Evolutionary conservation across 1,284 basidiomycete genomes (phyloP).

Genomic region (Salmacisia buchloeana): DNA sequence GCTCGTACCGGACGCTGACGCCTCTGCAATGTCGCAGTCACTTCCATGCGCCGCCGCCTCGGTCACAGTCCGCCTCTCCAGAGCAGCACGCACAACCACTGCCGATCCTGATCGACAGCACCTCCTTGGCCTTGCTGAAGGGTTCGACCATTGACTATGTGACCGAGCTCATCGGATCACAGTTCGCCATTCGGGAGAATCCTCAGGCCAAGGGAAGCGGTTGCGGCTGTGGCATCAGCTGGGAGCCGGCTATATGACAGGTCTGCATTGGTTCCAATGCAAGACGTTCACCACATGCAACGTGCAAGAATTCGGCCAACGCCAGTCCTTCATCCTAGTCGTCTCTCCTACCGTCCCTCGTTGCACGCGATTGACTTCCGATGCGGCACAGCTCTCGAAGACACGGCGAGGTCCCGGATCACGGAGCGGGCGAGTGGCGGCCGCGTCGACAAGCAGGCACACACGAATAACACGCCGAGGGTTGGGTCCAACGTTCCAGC

Average conservation of each 20-base stretch:
- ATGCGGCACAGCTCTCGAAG: no score
- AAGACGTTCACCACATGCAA: no score
- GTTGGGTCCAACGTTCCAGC: no score
- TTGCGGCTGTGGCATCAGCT: conserved; percentile 85
- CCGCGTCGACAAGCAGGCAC: no score
- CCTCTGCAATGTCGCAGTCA: conserved; percentile 65
- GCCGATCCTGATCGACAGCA: conserved; percentile 66
- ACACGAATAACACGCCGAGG: no score
- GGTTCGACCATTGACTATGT: conserved; percentile 80
- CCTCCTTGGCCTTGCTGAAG: conserved; percentile 71
- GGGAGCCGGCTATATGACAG: conserved; percentile 62
- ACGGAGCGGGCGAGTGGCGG: no score
- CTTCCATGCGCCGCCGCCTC: conserved; percentile 64
- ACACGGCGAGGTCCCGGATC: no score
- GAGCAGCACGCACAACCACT: neutral
- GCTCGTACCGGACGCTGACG: conserved; percentile 47
- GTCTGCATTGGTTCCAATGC: no score
- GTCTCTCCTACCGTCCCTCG: no score
- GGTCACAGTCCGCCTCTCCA: conserved; percentile 35
- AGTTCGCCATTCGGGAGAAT: conserved; percentile 71
- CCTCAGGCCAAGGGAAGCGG: conserved; percentile 77
- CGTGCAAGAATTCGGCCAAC: no score
- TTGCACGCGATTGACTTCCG: no score
- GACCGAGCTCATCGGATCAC: conserved; percentile 83
- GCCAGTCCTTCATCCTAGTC: no score